Conservation (phyloP, 768 basidiomycete genomes). For the Suillus alpinus region DNA sequence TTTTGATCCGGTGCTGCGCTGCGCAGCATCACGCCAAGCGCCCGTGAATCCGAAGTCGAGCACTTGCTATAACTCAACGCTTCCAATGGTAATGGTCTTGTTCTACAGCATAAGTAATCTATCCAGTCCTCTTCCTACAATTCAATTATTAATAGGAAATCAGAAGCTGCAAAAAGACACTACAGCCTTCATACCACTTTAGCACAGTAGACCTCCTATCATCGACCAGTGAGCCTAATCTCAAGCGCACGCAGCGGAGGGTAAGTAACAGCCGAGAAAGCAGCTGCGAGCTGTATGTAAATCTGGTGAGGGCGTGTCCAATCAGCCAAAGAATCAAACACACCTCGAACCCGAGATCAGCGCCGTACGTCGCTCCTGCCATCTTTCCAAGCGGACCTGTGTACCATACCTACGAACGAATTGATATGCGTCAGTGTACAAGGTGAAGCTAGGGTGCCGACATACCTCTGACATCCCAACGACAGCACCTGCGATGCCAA, state of each 20-base stretch:
- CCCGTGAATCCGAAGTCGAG: background rate
- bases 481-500: constrained; percentile 47
- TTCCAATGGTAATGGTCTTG: background rate
- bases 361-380: constrained; percentile 34
- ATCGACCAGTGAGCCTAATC: constrained; percentile 41
- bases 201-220: background rate
- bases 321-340: constrained; percentile 6
- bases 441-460: no score
- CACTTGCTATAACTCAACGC: background rate
- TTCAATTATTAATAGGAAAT: background rate
- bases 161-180: background rate
- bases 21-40: no score
- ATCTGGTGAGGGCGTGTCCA: background rate
- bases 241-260: constrained; percentile 49
- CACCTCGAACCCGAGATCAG: constrained; percentile 55
- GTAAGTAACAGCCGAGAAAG: constrained; percentile 45
- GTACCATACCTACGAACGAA: constrained; percentile 38
- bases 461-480: constrained; percentile 49
- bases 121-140: background rate
- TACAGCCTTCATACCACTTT: background rate
- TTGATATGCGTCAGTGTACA: background rate
- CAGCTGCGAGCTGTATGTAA: constrained; percentile 37
- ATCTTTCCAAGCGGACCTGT: constrained; percentile 45
- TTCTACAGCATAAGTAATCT: background rate
- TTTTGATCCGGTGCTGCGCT: no score